phyloP scores from a whole-genome alignment of 2,329 filamentous ascomycete genomes.

The Aureobasidium vineae region DNA sequence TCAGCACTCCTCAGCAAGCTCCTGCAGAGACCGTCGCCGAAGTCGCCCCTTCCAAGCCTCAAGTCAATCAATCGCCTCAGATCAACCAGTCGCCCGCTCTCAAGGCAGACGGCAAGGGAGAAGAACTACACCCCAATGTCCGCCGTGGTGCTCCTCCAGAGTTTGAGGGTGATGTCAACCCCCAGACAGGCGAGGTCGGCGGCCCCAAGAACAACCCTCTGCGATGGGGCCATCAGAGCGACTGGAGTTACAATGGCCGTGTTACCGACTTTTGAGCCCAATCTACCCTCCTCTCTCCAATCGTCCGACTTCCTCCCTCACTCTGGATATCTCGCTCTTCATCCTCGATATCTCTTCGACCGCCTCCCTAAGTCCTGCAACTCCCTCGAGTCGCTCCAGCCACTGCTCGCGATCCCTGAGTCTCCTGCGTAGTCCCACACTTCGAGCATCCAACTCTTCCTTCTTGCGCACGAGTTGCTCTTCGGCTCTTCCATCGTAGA shows the following conservation, averaged over 20 bases:
- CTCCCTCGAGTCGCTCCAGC: constrained; percentile 16
- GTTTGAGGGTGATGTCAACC: constrained; percentile 89
- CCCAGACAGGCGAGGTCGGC: constrained; percentile 90
- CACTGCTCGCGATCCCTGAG: constrained; percentile 23
- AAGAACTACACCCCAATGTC: constrained; percentile 68
- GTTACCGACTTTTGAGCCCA: constrained; percentile 77
- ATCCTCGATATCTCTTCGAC: constrained; percentile 30
- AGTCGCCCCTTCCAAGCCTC: constrained; percentile 31
- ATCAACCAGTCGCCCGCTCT: constrained; percentile 44
- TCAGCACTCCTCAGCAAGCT: constrained; percentile 60
- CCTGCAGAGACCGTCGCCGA: constrained; percentile 41
- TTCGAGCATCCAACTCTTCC: constrained; percentile 8
- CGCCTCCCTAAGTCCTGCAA: constrained; percentile 6
- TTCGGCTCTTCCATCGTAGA: constrained; percentile 33
- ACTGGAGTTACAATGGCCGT: constrained; percentile 93
- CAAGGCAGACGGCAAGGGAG: constrained; percentile 58
- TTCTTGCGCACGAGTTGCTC: constrained; percentile 22
- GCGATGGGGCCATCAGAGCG: constrained; percentile 72
- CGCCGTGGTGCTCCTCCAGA: constrained; percentile 78
- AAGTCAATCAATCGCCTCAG: constrained; percentile 34
- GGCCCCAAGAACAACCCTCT: constrained; percentile 97
- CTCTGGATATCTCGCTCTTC: constrained; percentile 38
- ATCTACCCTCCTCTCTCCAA: constrained; percentile 31
- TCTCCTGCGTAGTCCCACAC: constrained; percentile 9
- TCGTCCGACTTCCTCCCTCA: constrained; percentile 37